These are phyloP conservation scores for Lactarius deliciosus DNA, from an alignment of 768 basidiomycete genomes.

Conservation along the genomic window DNA sequence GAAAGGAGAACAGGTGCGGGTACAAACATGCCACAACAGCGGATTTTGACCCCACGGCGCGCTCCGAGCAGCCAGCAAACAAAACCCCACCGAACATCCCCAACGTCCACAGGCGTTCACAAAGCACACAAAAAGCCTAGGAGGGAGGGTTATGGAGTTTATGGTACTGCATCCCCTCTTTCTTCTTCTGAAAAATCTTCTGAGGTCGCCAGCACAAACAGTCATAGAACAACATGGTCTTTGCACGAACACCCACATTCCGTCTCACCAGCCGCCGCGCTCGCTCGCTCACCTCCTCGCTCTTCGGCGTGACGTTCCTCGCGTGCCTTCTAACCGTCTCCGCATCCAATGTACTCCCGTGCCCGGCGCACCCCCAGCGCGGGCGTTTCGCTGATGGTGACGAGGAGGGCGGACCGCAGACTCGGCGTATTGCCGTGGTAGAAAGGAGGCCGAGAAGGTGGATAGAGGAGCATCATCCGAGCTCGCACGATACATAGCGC, in stretches of 20 bases:
- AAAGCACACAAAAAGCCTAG: background rate
- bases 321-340: slow-evolving; percentile 78
- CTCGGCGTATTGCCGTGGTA: slow-evolving; percentile 40
- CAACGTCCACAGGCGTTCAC: background rate
- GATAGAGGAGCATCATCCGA: slow-evolving; percentile 68
- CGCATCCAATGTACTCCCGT: slow-evolving; percentile 75
- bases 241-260: slow-evolving; percentile 47
- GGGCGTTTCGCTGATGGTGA: slow-evolving; percentile 59
- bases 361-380: slow-evolving; percentile 66
- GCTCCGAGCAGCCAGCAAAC: background rate
- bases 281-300: slow-evolving; percentile 71
- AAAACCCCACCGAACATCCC: background rate
- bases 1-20: too few species aligned
- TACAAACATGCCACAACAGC: slow-evolving; percentile 17
- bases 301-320: slow-evolving; percentile 79
- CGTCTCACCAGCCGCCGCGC: slow-evolving; percentile 57
- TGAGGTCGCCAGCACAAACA: slow-evolving; percentile 12
- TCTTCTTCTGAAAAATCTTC: slow-evolving; percentile 3
- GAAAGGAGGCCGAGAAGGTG: slow-evolving; percentile 71
- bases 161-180: slow-evolving; percentile 1
- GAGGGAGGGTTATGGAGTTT: slow-evolving; percentile 14
- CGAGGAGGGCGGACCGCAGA: slow-evolving; percentile 29
- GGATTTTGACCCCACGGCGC: background rate
- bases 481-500: background rate
- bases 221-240: slow-evolving; percentile 50